A percentile compares a stretch with the other conserved stretches of the same genome.
Conservation (phyloP, 2,329 filamentous ascomycete genomes). For the Hymenoscyphus occultus region DNA sequence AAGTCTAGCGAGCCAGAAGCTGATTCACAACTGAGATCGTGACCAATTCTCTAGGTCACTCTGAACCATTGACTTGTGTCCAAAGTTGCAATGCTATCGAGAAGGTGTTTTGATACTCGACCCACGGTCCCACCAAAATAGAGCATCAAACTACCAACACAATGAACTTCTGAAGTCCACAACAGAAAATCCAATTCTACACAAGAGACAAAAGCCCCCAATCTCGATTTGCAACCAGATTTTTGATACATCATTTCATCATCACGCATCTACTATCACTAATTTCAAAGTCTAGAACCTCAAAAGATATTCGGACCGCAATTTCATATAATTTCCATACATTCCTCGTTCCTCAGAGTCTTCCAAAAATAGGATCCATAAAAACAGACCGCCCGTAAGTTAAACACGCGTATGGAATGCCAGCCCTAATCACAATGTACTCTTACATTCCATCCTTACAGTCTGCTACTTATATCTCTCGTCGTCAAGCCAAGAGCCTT, state of each 20-base stretch:
- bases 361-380: neutral
- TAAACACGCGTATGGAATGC: constrained; percentile 7
- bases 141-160: too few species aligned
- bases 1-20: neutral
- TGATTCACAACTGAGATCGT: neutral
- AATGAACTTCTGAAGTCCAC: too few species aligned
- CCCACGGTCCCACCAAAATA: too few species aligned
- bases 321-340: neutral
- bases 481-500: neutral
- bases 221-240: neutral
- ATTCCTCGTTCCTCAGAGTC: neutral
- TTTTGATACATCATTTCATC: neutral
- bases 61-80: neutral
- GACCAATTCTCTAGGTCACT: neutral
- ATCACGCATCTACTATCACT: neutral
- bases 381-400: neutral
- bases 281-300: neutral
- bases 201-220: too few species aligned
- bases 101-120: too few species aligned
- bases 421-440: neutral
- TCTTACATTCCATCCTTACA: neutral
- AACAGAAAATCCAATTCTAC: too few species aligned
- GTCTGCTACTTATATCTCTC: neutral
- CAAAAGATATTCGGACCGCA: neutral
- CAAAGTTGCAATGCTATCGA: too few species aligned